These are phyloP conservation scores for Colletotrichum brevisporum DNA, from an alignment of 2,329 filamentous ascomycete species.

Conservation along the genomic window DNA sequence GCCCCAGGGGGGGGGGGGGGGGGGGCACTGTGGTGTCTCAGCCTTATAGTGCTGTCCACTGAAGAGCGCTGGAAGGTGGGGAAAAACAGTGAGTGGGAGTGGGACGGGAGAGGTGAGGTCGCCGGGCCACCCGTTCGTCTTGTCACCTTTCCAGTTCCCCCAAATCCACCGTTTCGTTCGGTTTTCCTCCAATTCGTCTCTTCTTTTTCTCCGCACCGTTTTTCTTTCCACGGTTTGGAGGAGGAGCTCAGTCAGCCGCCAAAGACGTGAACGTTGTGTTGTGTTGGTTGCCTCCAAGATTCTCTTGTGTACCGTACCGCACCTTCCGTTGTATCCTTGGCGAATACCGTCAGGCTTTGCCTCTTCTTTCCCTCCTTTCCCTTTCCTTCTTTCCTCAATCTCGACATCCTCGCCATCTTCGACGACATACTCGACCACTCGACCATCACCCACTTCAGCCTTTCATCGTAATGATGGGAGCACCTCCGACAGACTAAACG, in stretches of 20 bases:
- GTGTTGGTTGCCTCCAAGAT: no score
- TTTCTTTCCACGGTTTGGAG: neutral
- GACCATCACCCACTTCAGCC: neutral
- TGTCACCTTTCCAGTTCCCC: neutral
- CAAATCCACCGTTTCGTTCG: neutral
- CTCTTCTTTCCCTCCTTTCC: neutral
- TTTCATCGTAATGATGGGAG: slow-evolving; percentile 11
- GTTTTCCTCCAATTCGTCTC: neutral
- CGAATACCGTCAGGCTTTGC: neutral
- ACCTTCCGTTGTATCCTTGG: neutral
- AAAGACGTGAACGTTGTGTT: neutral
- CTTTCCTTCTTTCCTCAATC: neutral
- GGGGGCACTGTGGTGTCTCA: neutral
- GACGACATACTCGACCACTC: neutral
- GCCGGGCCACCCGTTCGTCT: slow-evolving; percentile 33
- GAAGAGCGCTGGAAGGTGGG: neutral
- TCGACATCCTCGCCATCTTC: neutral
- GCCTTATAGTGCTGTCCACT: neutral
- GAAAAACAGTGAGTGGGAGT: neutral
- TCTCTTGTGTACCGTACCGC: no score
- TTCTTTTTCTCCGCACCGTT: neutral
- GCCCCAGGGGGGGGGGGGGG: no score
- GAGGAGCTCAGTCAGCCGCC: slow-evolving; percentile 9
- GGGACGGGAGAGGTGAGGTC: neutral
- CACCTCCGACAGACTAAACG: slow-evolving; percentile 12